phyloP scores from a whole-genome alignment of 2,329 filamentous ascomycete genomes.

The Pleoardoris graminearum region DNA sequence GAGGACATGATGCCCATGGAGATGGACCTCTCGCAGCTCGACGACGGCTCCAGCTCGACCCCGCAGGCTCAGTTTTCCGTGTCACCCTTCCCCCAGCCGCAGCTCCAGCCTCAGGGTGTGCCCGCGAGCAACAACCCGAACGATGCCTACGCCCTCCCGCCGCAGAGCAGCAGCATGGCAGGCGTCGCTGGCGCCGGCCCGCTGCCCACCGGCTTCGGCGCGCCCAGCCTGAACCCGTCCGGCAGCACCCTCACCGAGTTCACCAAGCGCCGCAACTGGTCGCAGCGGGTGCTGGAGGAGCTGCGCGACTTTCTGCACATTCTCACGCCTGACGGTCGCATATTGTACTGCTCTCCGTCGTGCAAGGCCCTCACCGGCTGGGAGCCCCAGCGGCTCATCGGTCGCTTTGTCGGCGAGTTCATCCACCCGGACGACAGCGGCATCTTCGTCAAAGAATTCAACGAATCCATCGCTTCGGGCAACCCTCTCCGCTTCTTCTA shows the following conservation, averaged over 20 bases:
- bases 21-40: slow-evolving; percentile 48
- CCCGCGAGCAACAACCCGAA: slow-evolving; percentile 22
- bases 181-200: slow-evolving; percentile 59
- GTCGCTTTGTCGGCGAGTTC: slow-evolving; percentile 76
- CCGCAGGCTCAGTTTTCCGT: slow-evolving; percentile 11
- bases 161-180: slow-evolving; percentile 39
- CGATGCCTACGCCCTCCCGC: slow-evolving; percentile 28
- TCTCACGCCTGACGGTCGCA: slow-evolving; percentile 78
- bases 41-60: slow-evolving; percentile 28
- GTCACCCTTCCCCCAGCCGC: slow-evolving; percentile 27
- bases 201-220: slow-evolving; percentile 59
- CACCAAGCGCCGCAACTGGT: slow-evolving; percentile 75
- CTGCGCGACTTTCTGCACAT: slow-evolving; percentile 87
- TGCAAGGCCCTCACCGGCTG: slow-evolving; percentile 76
- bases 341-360: slow-evolving; percentile 85
- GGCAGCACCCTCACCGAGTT: slow-evolving; percentile 66
- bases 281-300: slow-evolving; percentile 85
- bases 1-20: slow-evolving; percentile 53
- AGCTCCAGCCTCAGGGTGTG: slow-evolving; percentile 15
- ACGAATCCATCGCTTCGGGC: slow-evolving; percentile 83
- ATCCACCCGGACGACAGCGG: slow-evolving; percentile 84
- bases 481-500: slow-evolving; percentile 83
- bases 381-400: slow-evolving; percentile 68
- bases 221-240: slow-evolving; percentile 46
- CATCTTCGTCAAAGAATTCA: slow-evolving; percentile 84